phyloP scores from a whole-genome alignment of 2,329 filamentous ascomycete species.

The Penicillium sclerotiorum region DNA sequence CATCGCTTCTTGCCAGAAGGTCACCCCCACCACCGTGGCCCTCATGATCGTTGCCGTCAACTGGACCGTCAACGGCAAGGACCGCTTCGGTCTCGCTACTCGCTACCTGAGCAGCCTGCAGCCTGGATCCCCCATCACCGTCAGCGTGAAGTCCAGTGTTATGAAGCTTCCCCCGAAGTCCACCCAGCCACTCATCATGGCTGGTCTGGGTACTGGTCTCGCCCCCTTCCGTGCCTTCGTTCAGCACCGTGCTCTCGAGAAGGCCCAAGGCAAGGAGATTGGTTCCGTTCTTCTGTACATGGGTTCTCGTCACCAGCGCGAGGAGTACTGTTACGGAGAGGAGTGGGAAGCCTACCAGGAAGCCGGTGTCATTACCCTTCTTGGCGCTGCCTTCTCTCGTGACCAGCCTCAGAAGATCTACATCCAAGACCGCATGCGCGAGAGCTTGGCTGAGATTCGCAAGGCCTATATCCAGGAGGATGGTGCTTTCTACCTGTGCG shows the following conservation, averaged over 20 bases:
- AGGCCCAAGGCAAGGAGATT: constrained; percentile 94
- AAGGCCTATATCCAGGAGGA: constrained; percentile 84
- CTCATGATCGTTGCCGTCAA: constrained; percentile 97
- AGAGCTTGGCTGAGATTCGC: constrained; percentile 80
- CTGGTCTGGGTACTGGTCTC: constrained; percentile 94
- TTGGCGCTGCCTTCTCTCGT: constrained; percentile 91
- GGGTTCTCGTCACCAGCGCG: constrained; percentile 93
- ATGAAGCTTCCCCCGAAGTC: constrained; percentile 95
- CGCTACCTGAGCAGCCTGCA: constrained; percentile 79
- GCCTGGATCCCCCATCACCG: constrained; percentile 78
- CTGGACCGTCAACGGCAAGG: constrained; percentile 87
- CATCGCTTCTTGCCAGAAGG: constrained; percentile 96
- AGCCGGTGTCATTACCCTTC: constrained; percentile 89
- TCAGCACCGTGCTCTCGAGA: constrained; percentile 97
- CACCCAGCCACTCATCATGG: constrained; percentile 96
- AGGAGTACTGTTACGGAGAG: constrained; percentile 98
- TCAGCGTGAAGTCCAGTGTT: constrained; percentile 94
- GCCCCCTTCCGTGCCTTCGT: constrained; percentile 99
- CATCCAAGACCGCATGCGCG: constrained; percentile 96
- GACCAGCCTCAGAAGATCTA: constrained; percentile 99
- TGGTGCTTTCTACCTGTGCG: constrained; percentile 95
- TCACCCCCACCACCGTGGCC: constrained; percentile 84
- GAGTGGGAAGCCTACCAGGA: constrained; percentile 99
- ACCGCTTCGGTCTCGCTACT: constrained; percentile 90
- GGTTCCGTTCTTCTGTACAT: constrained; percentile 94